These are phyloP conservation scores for Phalaenopsis hybrid DNA, from an alignment of 116 monocot species.

Conservation along the genomic window DNA sequence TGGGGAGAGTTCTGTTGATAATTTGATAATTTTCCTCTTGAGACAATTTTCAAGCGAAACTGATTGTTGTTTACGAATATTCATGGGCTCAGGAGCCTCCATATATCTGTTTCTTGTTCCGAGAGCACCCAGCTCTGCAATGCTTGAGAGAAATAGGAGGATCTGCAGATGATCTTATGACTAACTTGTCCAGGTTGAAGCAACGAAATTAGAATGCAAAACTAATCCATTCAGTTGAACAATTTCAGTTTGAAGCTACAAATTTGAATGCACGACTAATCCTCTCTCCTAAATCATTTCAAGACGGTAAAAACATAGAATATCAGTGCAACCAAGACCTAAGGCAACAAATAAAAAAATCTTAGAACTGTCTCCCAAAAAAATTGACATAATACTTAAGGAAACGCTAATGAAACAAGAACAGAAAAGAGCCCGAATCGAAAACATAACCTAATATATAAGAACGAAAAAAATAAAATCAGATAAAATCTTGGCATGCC, in stretches of 20 bases:
- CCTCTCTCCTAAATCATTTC: too few species aligned
- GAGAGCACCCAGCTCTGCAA: neutral
- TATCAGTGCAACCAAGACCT: neutral
- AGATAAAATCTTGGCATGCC: neutral
- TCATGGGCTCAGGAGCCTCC: too few species aligned
- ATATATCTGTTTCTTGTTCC: too few species aligned
- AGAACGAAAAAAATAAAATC: too few species aligned
- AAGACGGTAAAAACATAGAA: neutral
- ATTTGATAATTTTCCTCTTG: neutral
- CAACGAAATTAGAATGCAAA: neutral
- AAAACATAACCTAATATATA: neutral
- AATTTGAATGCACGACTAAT: too few species aligned
- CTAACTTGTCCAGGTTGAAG: neutral
- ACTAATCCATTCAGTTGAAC: neutral
- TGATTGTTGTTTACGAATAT: neutral
- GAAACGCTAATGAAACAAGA: neutral
- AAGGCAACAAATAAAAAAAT: neutral
- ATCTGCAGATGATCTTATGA: neutral
- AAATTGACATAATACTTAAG: neutral
- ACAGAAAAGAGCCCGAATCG: neutral
- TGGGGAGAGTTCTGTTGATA: neutral
- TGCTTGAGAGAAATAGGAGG: neutral
- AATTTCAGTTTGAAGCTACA: neutral
- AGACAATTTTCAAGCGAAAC: neutral
- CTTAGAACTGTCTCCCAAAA: neutral